Percentiles rank a stretch among this genome's conserved stretches.
phyloP scores from a whole-genome alignment of 1,284 basidiomycete species.

The Tilletia caries region DNA sequence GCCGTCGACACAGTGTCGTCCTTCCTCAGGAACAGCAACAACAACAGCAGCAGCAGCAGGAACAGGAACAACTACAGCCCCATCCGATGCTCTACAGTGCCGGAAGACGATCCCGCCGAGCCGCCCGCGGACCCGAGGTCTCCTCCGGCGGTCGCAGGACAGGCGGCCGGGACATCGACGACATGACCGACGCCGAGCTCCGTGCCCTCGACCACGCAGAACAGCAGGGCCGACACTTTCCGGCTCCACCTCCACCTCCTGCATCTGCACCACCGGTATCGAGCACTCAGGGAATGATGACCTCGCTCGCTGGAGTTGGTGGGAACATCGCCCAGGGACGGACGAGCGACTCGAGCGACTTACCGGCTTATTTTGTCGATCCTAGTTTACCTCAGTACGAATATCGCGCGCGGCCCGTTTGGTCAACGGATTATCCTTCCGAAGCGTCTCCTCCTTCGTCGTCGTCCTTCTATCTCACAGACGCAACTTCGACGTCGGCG shows the following conservation, averaged over 20 bases:
- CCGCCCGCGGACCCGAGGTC: neutral
- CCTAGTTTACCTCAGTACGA: conserved; percentile 8
- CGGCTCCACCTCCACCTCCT: no score
- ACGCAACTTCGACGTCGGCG: no score
- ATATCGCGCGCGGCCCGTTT: conserved; percentile 3
- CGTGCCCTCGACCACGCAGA: no score
- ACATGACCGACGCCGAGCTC: neutral
- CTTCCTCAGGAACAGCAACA: neutral
- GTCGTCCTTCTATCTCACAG: neutral
- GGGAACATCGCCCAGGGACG: neutral
- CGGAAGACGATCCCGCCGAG: conserved; percentile 1
- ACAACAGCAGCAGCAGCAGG: neutral
- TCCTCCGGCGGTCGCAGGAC: neutral
- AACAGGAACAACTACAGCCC: neutral
- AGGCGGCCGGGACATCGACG: conserved; percentile 4
- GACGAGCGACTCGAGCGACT: neutral
- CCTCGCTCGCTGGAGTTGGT: neutral
- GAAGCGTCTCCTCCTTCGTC: neutral
- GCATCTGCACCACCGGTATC: no score
- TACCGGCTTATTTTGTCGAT: conserved; percentile 8
- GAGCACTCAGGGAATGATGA: neutral
- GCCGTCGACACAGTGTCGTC: neutral
- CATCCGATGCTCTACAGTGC: neutral
- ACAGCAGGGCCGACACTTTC: no score
- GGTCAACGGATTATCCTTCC: neutral